Percentiles rank a stretch among this genome's conserved stretches.
These are phyloP conservation scores for Russula abietina DNA, from an alignment of 768 basidiomycete species.

Conservation along the genomic window DNA sequence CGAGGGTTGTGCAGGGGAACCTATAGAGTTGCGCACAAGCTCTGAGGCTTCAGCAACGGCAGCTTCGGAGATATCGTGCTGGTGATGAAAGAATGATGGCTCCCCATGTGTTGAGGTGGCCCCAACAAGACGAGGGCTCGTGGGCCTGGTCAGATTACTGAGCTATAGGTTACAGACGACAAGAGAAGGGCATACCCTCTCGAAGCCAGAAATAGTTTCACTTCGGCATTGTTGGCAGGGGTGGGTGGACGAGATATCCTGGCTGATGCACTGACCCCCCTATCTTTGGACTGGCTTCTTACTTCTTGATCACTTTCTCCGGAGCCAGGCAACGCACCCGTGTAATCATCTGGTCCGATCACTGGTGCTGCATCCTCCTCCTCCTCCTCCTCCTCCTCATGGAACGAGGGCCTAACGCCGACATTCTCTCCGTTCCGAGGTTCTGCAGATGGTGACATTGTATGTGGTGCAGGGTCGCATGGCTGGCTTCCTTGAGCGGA, in stretches of 20 bases:
- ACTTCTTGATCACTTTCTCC: conserved; percentile 7
- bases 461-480: background rate
- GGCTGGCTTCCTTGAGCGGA: background rate
- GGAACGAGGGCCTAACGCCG: too few species aligned
- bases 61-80: background rate
- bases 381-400: background rate
- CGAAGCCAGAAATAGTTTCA: background rate
- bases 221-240: background rate
- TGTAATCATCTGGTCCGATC: conserved; percentile 16
- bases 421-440: background rate
- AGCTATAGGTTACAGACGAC: background rate
- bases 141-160: background rate
- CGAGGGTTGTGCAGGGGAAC: background rate
- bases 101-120: background rate
- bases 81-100: background rate
- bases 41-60: background rate
- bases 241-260: background rate
- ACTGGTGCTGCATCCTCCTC: background rate
- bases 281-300: conserved; percentile 1
- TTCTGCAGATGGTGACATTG: background rate
- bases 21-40: background rate
- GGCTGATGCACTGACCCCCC: background rate
- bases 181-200: conserved; percentile 8
- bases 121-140: background rate
- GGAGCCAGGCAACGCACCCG: conserved; percentile 5